Percentiles rank a stretch among this genome's conserved stretches.
phyloP scores from a whole-genome alignment of 371 early-diverging fungal genomes.

The Rhizopus delemar region DNA sequence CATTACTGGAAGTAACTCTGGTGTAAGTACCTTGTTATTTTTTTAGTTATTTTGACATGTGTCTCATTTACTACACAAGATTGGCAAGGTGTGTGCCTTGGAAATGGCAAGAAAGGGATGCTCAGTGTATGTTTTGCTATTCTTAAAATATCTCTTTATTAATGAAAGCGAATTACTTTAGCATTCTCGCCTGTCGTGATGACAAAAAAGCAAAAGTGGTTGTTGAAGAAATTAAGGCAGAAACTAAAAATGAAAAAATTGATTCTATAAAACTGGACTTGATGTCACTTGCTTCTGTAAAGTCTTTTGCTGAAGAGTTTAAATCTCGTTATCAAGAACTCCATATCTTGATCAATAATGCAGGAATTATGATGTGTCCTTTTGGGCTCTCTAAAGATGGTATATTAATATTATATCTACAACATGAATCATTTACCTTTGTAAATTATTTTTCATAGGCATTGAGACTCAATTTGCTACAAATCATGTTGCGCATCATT shows the following conservation, averaged over 20 bases:
- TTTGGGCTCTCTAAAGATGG: constrained; percentile 66
- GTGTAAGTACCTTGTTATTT: no score
- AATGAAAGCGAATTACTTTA: background rate
- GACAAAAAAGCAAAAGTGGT: constrained; percentile 44
- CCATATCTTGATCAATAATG: constrained; percentile 68
- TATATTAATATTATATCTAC: constrained; percentile 25
- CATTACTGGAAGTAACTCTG: no score
- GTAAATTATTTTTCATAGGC: background rate
- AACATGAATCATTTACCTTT: background rate
- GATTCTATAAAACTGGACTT: constrained; percentile 63
- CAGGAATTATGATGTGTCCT: constrained; percentile 74
- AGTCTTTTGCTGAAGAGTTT: constrained; percentile 56
- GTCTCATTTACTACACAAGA: no score
- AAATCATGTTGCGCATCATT: constrained; percentile 81
- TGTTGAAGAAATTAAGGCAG: constrained; percentile 52
- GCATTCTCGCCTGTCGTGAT: constrained; percentile 62
- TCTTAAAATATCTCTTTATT: no score
- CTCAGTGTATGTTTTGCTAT: no score
- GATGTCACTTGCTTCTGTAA: constrained; percentile 54
- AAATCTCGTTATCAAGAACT: constrained; percentile 46
- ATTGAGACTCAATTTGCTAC: constrained; percentile 42
- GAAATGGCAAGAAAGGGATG: no score
- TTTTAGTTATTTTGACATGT: no score
- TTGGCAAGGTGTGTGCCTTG: no score
- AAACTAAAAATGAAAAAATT: constrained; percentile 54